These are phyloP conservation scores for Yarrowia sp. DNA, from an alignment of 805 yeast species.

Conservation along the genomic window DNA sequence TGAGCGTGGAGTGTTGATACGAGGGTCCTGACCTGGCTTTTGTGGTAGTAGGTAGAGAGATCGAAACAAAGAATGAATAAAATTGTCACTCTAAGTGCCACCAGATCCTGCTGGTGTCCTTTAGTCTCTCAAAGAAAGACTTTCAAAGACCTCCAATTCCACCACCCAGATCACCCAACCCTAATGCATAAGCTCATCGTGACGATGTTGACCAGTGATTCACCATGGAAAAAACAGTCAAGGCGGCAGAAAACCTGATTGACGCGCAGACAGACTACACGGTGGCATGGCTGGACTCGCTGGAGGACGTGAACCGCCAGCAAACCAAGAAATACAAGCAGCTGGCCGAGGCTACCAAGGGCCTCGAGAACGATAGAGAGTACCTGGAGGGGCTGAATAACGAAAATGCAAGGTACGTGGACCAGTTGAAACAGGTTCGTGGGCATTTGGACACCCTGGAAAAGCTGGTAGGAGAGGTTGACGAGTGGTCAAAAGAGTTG, in stretches of 20 bases:
- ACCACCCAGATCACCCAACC: neutral
- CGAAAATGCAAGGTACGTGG: conserved; percentile 41
- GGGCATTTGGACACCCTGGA: conserved; percentile 51
- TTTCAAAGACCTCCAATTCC: neutral
- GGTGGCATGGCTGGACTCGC: conserved; percentile 42
- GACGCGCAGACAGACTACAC: conserved; percentile 45
- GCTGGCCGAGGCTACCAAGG: conserved; percentile 43
- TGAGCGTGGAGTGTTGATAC: no score
- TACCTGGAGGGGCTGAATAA: conserved; percentile 37
- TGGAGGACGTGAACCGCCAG: conserved; percentile 45
- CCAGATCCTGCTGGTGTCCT: no score
- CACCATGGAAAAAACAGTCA: conserved; percentile 41
- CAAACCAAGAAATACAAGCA: conserved; percentile 43
- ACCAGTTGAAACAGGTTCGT: conserved; percentile 43
- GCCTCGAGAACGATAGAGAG: conserved; percentile 42
- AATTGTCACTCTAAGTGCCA: no score
- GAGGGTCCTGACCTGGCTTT: no score
- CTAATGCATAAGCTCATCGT: conserved; percentile 15
- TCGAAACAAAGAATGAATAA: no score
- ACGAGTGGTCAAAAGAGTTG: conserved; percentile 65
- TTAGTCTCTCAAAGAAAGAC: no score
- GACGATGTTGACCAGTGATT: conserved; percentile 4
- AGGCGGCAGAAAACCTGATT: conserved; percentile 42
- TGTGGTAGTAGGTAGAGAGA: no score
- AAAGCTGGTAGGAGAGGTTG: conserved; percentile 61